Conservation (phyloP, 148 eudicot species). For the Chenopodium formosanum region DNA sequence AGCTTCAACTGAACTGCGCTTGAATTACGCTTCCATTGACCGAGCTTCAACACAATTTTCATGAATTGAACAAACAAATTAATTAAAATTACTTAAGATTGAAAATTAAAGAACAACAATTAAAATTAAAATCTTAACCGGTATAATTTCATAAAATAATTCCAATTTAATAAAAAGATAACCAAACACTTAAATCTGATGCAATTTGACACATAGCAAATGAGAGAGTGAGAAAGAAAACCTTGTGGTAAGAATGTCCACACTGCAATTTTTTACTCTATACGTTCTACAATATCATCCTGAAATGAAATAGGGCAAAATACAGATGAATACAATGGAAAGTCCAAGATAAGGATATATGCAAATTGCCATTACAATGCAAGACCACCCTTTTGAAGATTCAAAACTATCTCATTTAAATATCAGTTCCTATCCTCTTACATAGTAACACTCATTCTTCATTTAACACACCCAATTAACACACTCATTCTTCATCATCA, state of each 20-base stretch:
- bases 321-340: background rate
- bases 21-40: too few species aligned
- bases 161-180: too few species aligned
- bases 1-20: too few species aligned
- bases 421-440: background rate
- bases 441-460: background rate
- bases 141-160: too few species aligned
- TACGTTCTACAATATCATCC: conserved; percentile 78
- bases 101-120: too few species aligned
- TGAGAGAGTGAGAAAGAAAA: conserved; percentile 18
- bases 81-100: too few species aligned
- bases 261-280: conserved; percentile 77
- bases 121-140: too few species aligned
- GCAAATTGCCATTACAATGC: background rate
- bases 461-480: background rate
- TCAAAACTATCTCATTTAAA: too few species aligned
- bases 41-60: too few species aligned
- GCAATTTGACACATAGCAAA: background rate
- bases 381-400: background rate
- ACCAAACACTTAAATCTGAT: background rate
- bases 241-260: conserved; percentile 96
- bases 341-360: background rate
- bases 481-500: background rate
- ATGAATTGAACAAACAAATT: too few species aligned
- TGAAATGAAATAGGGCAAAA: conserved; percentile 12